Base-by-base conservation (phyloP, 2,329 filamentous ascomycete genomes). In the Colletotrichum salicis region DNA sequence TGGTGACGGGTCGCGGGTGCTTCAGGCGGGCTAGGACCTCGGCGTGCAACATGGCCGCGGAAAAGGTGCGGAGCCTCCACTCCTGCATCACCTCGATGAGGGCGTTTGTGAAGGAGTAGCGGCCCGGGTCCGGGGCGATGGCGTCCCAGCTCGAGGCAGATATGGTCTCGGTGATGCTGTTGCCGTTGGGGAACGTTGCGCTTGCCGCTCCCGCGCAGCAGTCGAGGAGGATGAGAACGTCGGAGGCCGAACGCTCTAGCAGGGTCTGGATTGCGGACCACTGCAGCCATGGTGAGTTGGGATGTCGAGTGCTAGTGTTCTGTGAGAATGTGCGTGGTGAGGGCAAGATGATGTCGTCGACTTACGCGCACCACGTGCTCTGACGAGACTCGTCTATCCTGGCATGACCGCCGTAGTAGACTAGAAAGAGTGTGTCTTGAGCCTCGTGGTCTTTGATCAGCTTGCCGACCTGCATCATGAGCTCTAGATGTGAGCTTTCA, bases 81-180 rank as follows among this genome's bases (percentile, higher is more conserved):
- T 90, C 87, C 67, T 86, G 84, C 15, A 90, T 80, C 1, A 90
- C 88, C 72, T 90, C 88, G 55, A 90, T 89, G 15, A 90, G 80
- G 27, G 87, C 86, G 64, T 87, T 88, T 3, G 88, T 90, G 75
- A 90, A 90, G 0, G 88, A 90, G 75, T 88, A 90, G 5, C 87
- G 83, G 8, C 88, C 88, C 13, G 88, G 88, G 69, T 89, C 86
- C 0, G 88, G 88, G 12, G 88, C 88, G 63, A 89, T 89, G 55
- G 88, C 87, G 70, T 90, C 88, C 88, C 88, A 90, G 64, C 88
- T 89, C 2, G 88, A 90, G 4, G 88, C 88, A 5, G 88, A 90
- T 74, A 90, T 90, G 10, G 88, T 89, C 79, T 90, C 88, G 3
- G 88, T 90, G 74, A 89, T 89, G 77, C 87, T 89, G 73, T 85